Conservation (phyloP, 352 stramenopile genomes). For the Pythium folliculosum region DNA sequence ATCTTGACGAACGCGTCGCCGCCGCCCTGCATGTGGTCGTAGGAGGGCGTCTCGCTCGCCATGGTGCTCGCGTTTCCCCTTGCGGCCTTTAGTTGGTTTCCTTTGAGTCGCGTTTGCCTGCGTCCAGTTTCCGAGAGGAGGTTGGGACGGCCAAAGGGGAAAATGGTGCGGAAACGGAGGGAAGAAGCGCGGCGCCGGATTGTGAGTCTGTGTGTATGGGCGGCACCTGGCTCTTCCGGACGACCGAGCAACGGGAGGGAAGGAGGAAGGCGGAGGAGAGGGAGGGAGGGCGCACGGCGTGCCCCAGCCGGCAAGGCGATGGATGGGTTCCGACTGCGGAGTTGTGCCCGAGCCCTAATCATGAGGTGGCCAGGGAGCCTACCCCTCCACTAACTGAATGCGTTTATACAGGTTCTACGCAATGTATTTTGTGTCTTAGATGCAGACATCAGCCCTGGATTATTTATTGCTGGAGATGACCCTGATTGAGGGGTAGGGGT, state of each 20-base stretch:
- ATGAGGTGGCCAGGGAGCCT: not conserved
- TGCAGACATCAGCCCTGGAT: not conserved
- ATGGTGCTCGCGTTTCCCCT: constrained; percentile 2
- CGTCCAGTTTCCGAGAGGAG: too few relatives aligned
- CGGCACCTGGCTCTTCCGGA: not conserved
- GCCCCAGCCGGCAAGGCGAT: constrained; percentile 3
- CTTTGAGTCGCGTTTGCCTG: too few relatives aligned
- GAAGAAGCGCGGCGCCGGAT: constrained; percentile 8
- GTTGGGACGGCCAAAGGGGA: not conserved
- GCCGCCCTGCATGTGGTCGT: constrained; percentile 51
- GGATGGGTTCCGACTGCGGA: constrained; percentile 3
- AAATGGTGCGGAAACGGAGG: not conserved
- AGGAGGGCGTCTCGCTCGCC: constrained; percentile 45
- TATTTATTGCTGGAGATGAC: not conserved
- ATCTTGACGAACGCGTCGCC: constrained; percentile 75
- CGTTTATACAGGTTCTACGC: constrained; percentile 10
- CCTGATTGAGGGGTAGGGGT: constrained; percentile 18
- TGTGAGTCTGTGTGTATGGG: too few relatives aligned
- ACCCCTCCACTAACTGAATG: not conserved
- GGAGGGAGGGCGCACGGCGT: too few relatives aligned
- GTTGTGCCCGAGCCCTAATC: constrained; percentile 14
- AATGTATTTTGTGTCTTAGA: not conserved
- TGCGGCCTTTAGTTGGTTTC: not conserved
- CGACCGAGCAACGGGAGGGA: not conserved
- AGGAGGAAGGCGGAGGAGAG: not conserved